These are phyloP conservation scores for Arachis hypogaea DNA, from an alignment of 306 rosid species.

Conservation along the genomic window DNA sequence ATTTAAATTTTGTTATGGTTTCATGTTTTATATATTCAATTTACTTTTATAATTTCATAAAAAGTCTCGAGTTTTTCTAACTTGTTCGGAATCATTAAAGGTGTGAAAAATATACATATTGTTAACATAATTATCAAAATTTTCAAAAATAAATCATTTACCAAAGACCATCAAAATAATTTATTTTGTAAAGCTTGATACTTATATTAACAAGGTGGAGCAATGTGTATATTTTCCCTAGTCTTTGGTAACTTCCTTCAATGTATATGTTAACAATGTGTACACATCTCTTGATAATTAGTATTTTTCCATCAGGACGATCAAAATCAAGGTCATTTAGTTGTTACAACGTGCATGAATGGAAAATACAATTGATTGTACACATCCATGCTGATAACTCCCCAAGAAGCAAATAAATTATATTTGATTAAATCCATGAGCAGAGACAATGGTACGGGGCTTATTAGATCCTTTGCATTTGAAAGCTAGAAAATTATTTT, in stretches of 20 bases:
- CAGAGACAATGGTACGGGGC: neutral
- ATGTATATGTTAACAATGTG: neutral
- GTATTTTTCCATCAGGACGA: neutral
- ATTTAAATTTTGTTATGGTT: too few species aligned
- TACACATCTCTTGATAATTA: neutral
- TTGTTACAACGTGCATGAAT: neutral
- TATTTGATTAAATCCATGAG: constrained; percentile 3
- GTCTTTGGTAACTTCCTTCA: too few species aligned
- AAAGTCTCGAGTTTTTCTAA: too few species aligned
- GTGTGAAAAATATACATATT: neutral
- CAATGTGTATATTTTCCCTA: too few species aligned
- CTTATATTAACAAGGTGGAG: too few species aligned
- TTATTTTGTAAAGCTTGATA: too few species aligned
- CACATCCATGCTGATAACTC: neutral
- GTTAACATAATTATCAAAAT: neutral
- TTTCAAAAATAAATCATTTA: neutral
- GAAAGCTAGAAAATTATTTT: constrained; percentile 8
- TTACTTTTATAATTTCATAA: too few species aligned
- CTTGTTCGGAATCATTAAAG: neutral
- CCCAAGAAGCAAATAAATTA: neutral
- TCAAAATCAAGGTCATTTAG: neutral
- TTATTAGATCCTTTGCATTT: constrained; percentile 22
- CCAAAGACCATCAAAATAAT: neutral
- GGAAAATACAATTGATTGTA: neutral
- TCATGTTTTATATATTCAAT: too few species aligned